Percentiles rank a stretch among this genome's conserved stretches.
Evolutionary conservation across 176 grass and related monocot species (phyloP).

Genomic region (Tuctoria greenei): DNA sequence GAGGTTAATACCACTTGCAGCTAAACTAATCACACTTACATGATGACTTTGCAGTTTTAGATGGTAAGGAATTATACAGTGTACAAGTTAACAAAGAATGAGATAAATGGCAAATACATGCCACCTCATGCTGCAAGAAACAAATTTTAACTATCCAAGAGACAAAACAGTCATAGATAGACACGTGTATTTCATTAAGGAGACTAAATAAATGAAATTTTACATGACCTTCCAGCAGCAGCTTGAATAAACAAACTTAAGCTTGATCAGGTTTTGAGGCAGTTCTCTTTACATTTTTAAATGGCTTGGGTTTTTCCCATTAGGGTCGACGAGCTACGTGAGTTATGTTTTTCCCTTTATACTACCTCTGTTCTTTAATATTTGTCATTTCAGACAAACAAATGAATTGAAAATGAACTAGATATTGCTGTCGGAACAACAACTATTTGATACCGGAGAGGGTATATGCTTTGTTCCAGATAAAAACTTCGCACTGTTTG

Average conservation of each 20-base stretch:
- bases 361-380: no score
- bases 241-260: no score
- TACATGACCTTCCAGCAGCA: no score
- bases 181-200: no score
- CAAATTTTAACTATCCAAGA: not conserved
- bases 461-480: constrained; percentile 22
- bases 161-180: no score
- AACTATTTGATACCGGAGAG: no score
- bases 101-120: no score
- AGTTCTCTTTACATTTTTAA: not conserved
- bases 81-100: not conserved
- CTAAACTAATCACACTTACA: not conserved
- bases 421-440: no score
- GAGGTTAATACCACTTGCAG: not conserved
- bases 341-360: not conserved
- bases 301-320: not conserved
- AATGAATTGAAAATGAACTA: no score
- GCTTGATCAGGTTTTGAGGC: not conserved
- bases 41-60: not conserved
- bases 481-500: constrained; percentile 35
- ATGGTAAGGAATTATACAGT: no score
- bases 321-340: not conserved
- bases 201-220: no score
- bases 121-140: not conserved
- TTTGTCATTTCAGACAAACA: no score